phyloP scores from a whole-genome alignment of 2,329 filamentous ascomycete genomes.

The Aspergillus sp. region DNA sequence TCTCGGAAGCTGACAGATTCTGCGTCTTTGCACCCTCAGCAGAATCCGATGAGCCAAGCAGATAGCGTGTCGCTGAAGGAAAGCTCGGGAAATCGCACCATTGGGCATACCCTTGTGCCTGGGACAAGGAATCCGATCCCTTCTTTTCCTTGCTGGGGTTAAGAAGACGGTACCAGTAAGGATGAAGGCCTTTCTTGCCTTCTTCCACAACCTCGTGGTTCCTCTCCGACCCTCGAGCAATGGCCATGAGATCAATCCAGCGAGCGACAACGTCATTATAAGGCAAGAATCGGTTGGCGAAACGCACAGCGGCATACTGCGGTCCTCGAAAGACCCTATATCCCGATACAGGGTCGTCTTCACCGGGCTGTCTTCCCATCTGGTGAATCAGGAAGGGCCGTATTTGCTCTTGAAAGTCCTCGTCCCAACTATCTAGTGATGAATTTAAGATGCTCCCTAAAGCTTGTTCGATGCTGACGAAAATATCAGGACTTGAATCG shows the following conservation, averaged over 20 bases:
- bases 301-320: slow-evolving; percentile 74
- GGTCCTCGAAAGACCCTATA: slow-evolving; percentile 58
- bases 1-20: slow-evolving; percentile 22
- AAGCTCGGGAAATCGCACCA: slow-evolving; percentile 36
- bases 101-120: slow-evolving; percentile 45
- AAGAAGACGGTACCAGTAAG: slow-evolving; percentile 60
- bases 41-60: slow-evolving; percentile 20
- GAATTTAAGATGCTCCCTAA: slow-evolving; percentile 67
- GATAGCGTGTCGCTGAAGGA: slow-evolving; percentile 23
- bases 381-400: slow-evolving; percentile 58
- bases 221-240: slow-evolving; percentile 55
- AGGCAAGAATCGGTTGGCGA: slow-evolving; percentile 78
- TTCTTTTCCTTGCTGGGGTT: slow-evolving; percentile 44
- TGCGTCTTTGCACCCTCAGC: slow-evolving; percentile 25
- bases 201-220: slow-evolving; percentile 82
- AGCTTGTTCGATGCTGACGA: slow-evolving; percentile 82
- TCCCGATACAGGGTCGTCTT: slow-evolving; percentile 30
- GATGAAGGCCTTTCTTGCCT: slow-evolving; percentile 77
- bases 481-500: slow-evolving; percentile 61
- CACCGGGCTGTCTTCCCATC: slow-evolving; percentile 47
- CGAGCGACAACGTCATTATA: slow-evolving; percentile 71
- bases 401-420: slow-evolving; percentile 36
- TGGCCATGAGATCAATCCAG: slow-evolving; percentile 81
- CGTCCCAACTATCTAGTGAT: slow-evolving; percentile 41
- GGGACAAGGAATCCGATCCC: slow-evolving; percentile 38